Percentiles rank a stretch among this genome's conserved stretches.
Evolutionary conservation across 139 green algal species (phyloP).

Genomic region (Haematococcus sp.): DNA sequence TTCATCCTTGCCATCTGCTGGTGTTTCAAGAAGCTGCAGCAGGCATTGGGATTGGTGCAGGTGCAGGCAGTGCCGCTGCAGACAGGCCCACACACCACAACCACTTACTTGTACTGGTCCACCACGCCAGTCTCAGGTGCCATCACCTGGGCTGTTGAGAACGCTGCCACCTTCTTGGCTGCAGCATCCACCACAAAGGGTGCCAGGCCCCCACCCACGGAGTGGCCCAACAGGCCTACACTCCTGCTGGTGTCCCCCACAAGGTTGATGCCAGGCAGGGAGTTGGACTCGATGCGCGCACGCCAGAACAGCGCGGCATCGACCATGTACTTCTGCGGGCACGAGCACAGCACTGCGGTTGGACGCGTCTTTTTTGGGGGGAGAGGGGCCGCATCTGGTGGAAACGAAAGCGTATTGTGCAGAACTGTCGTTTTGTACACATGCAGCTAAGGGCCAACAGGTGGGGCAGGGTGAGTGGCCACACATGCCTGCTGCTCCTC

Average conservation of each 20-base stretch:
- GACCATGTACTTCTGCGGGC: constrained; percentile 16
- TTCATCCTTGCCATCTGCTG: too few species aligned
- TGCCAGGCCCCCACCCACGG: constrained; percentile 15
- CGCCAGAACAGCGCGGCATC: constrained; percentile 10
- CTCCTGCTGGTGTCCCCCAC: background rate
- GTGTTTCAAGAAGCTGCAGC: too few species aligned
- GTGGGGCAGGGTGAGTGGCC: too few species aligned
- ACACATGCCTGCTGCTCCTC: constrained; percentile 15
- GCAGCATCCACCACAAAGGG: constrained; percentile 8
- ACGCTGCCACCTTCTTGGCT: background rate
- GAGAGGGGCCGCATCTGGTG: too few species aligned
- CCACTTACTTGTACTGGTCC: background rate
- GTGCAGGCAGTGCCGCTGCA: too few species aligned
- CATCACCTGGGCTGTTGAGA: constrained; percentile 9
- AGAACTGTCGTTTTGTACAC: too few species aligned
- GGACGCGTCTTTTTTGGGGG: too few species aligned
- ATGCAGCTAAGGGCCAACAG: too few species aligned
- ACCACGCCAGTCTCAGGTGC: constrained; percentile 13
- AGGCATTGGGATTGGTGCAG: too few species aligned
- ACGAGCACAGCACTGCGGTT: background rate
- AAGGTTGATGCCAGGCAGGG: too few species aligned
- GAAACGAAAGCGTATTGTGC: too few species aligned
- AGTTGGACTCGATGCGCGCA: constrained; percentile 1
- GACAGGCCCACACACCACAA: too few species aligned
- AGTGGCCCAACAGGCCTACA: constrained; percentile 18